Percentiles rank a stretch among this genome's conserved stretches.
Conservation (phyloP, 805 yeast species). For the Vanderwaltozyma yarrowii region DNA sequence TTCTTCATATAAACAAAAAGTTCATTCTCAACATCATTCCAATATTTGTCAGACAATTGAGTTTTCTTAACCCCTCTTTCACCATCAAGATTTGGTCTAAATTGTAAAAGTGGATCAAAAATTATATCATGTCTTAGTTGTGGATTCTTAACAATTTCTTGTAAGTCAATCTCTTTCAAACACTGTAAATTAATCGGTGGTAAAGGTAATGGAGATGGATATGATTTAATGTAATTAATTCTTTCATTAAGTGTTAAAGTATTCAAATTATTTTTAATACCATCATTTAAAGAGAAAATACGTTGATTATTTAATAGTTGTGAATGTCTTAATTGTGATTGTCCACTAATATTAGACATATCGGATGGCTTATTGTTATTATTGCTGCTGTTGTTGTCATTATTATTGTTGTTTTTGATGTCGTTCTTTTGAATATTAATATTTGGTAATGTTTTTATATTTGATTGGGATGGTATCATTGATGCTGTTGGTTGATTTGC, state of each 20-base stretch:
- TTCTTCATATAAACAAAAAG: constrained; percentile 36
- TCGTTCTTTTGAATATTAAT: constrained; percentile 3
- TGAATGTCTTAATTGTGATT: neutral
- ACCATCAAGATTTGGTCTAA: constrained; percentile 84
- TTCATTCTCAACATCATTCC: constrained; percentile 69
- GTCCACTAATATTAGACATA: neutral
- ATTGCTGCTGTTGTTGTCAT: neutral
- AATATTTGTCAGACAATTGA: constrained; percentile 66
- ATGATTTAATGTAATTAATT: constrained; percentile 13
- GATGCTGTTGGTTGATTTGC: neutral
- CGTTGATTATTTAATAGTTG: constrained; percentile 1
- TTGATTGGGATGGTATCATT: neutral
- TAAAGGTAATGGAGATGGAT: constrained; percentile 35
- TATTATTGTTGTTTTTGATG: neutral
- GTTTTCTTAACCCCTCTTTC: constrained; percentile 79
- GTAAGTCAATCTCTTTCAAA: constrained; percentile 75
- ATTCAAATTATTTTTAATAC: constrained; percentile 6
- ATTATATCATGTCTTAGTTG: constrained; percentile 87
- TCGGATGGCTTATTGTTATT: neutral
- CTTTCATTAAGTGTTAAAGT: constrained; percentile 18
- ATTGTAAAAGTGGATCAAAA: constrained; percentile 85
- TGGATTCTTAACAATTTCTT: constrained; percentile 83
- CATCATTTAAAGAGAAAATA: constrained; percentile 7
- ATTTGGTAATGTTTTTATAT: constrained; percentile 6
- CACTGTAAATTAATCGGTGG: constrained; percentile 82